A percentile compares a stretch with the other conserved stretches of the same genome.
These are phyloP conservation scores for Chlorella sp. DNA, from an alignment of 139 green algal genomes.

Conservation along the genomic window DNA sequence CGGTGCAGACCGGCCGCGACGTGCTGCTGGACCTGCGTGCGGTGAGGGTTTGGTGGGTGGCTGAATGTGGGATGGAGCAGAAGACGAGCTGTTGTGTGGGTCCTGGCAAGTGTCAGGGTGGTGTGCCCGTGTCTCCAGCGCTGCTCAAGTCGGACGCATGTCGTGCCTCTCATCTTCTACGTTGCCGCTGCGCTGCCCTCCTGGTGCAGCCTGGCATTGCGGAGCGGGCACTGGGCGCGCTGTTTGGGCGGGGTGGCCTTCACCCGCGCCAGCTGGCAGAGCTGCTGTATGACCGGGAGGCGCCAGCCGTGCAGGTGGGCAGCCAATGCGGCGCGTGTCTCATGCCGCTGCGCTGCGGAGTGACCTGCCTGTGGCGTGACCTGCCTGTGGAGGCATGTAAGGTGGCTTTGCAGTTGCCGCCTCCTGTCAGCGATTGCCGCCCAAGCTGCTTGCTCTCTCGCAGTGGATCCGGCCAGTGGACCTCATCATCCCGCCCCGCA, in stretches of 20 bases:
- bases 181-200: no score
- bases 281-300: not conserved
- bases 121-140: no score
- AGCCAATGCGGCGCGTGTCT: no score
- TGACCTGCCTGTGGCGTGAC: not conserved
- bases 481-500: constrained; percentile 35
- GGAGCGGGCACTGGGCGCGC: not conserved
- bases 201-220: not conserved
- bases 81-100: not conserved
- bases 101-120: no score
- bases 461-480: constrained; percentile 18
- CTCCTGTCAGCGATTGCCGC: not conserved
- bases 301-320: not conserved
- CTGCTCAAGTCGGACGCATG: no score
- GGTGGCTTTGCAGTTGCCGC: not conserved
- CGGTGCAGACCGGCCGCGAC: not conserved
- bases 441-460: not conserved
- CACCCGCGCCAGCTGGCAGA: not conserved
- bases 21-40: not conserved
- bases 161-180: no score
- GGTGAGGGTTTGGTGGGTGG: not conserved
- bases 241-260: not conserved
- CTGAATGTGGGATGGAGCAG: not conserved
- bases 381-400: not conserved
- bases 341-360: not conserved